Evolutionary conservation across 164 flowering plant genomes (phyloP), one percentile per base, ranked within the genome.

Genomic region (grape (Vitis vinifera)): DNA sequence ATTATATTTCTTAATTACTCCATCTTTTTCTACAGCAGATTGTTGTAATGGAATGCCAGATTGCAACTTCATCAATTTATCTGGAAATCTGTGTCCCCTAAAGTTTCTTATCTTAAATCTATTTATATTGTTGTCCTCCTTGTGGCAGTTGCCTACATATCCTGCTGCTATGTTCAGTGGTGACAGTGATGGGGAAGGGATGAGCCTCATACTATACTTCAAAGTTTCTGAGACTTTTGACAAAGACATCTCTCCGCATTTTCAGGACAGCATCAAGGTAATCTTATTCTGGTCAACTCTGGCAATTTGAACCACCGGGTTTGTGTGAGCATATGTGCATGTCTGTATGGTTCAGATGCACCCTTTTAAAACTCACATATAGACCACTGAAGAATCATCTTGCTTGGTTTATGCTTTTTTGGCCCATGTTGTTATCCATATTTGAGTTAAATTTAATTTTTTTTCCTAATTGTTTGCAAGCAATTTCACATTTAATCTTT

Each of bases 141-240:
- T 72, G 59, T 72, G 27, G 69, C 87, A 95, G 98, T 72, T 96
- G 71, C 99, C 99, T 57, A 87, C 92, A 60, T 93, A 94, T 82
- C 90, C 97, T 67, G 86, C 97, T 72, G 82, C 93, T 58, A 88
- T 94, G 88, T 94, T 94, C 75, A 81, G 83, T 68, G 93, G 97
- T 59, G 98, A 91, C 60, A 76, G 82, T 63, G 92, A 94, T 79
- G 98, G 98, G 3, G 98, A 94, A 82, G 98, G 97, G 67, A 76
- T 91, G 89, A 94, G 95, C 80, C 93, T 94, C 66, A 93, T 94
- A 30, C 72, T 94, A 31, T 94, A 94, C 64, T 91, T 92, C 63
- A 92, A 84, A 80, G 77, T 94, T 65, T 87, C 91, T 51, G 95
- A 94, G 58, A 85, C 59, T 65, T 86, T 82, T 66, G 95, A 88